Base-by-base conservation (phyloP, 306 rosid genomes). In the Rosa multiflora region DNA sequence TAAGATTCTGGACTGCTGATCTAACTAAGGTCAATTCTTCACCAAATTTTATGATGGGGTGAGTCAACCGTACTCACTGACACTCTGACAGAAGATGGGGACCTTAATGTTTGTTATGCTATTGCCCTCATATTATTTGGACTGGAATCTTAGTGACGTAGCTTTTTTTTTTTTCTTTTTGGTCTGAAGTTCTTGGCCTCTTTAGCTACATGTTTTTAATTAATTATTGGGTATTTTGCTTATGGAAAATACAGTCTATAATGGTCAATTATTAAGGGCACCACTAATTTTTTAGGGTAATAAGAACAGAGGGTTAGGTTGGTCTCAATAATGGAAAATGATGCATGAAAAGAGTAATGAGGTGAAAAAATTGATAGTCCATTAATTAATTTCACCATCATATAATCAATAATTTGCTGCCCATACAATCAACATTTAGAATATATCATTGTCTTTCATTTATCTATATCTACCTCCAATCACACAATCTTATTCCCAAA, bases 81-180 rank as follows among this genome's bases (percentile, higher is more conserved):
- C 63, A 32, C 35, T 72, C 67, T 17, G 55, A 62, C 63, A 32
- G 11, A 66, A 55, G 52, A 71, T 64, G 76, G 44, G 15, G 72
- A 43, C 71, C 72, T 55, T 67, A 35, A 40, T 53, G 69, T 23
- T 69, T 46, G 70, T 47, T 40, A 5, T 62, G 56, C 32, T 14
- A 4, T 48, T 26, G 43, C 44, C 3, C 46, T n/a, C 59, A 20
- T 58, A 47, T 49, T 78, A 39, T 79, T 75, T 73, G 80, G 76
- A 81, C 11, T 37, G 63, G 84, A 81, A 81, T 81, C 84, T 76
- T 39, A 53, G 83, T 74, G 64, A 76, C 69, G 39, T 18, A 40
- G 70, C 2, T 14, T 64, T 61, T 61, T 64, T 61, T 61, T 29
- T 29, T 29, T 64, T 67, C 26, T 39, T 67, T 20, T 67, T 67